Evolutionary conservation across 768 basidiomycete species (phyloP).

Genomic region (Termitomyces sp.): DNA sequence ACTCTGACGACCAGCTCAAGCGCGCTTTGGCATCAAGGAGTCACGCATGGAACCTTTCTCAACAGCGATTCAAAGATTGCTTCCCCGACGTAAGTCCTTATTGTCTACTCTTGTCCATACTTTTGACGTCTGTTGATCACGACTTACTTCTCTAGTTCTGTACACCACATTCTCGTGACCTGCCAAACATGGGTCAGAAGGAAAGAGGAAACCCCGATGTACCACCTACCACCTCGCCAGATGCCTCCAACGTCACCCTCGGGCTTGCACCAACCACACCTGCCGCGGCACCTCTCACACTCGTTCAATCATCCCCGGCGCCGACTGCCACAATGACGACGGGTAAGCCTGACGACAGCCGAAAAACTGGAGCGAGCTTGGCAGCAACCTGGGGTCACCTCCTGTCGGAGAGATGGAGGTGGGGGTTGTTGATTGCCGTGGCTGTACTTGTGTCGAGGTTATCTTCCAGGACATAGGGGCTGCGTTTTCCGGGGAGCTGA

Average conservation of each 20-base stretch:
- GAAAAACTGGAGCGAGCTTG: constrained; percentile 40
- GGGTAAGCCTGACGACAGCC: constrained; percentile 21
- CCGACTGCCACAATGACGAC: not conserved
- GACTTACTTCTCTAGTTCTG: constrained; percentile 51
- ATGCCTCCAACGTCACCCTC: constrained; percentile 1
- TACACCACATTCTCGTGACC: constrained; percentile 53
- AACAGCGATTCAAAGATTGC: constrained; percentile 78
- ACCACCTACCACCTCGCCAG: constrained; percentile 15
- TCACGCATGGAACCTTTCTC: constrained; percentile 81
- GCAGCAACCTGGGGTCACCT: constrained; percentile 58
- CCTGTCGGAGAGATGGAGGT: constrained; percentile 81
- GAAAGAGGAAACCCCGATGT: constrained; percentile 51
- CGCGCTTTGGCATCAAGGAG: constrained; percentile 68
- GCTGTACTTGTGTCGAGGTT: constrained; percentile 76
- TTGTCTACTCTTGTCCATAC: not conserved
- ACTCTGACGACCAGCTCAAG: constrained; percentile 75
- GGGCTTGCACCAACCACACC: not conserved
- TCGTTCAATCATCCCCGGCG: not conserved
- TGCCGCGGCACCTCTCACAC: not conserved
- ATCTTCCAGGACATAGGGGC: constrained; percentile 39
- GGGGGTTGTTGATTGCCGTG: constrained; percentile 72
- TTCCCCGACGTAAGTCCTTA: constrained; percentile 72
- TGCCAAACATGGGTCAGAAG: constrained; percentile 92
- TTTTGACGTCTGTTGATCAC: constrained; percentile 11
- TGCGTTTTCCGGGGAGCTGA: constrained; percentile 13